phyloP scores from a whole-genome alignment of 2,329 filamentous ascomycete genomes.

The Capronia epimyces region DNA sequence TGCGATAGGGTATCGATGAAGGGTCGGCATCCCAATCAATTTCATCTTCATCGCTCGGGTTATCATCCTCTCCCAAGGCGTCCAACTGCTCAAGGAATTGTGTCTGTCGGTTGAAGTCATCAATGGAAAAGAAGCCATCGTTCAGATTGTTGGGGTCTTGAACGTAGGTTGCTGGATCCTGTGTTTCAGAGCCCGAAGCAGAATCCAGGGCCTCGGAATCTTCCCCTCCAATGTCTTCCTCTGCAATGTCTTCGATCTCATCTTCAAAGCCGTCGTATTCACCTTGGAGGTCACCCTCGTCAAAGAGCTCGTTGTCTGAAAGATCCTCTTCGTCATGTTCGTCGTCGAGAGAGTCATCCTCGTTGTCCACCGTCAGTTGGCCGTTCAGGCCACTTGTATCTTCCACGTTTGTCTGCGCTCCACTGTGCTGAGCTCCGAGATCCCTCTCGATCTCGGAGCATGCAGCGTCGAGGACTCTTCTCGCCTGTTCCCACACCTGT shows the following conservation, averaged over 20 bases:
- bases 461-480: conserved; percentile 61
- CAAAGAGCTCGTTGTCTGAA: conserved; percentile 8
- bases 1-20: conserved; percentile 38
- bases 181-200: conserved; percentile 30
- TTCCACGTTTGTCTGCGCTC: conserved; percentile 31
- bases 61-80: conserved; percentile 65
- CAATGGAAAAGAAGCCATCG: conserved; percentile 96
- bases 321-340: conserved; percentile 10
- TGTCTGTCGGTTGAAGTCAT: conserved; percentile 92
- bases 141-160: conserved; percentile 81
- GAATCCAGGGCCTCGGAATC: conserved; percentile 29
- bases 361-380: conserved; percentile 3
- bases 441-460: conserved; percentile 27
- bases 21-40: conserved; percentile 85
- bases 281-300: conserved; percentile 29
- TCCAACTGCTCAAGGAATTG: conserved; percentile 87
- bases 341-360: conserved; percentile 21
- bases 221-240: conserved; percentile 37
- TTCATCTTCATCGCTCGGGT: conserved; percentile 76
- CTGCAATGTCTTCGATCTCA: conserved; percentile 27
- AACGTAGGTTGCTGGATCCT: conserved; percentile 52
- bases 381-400: conserved; percentile 10
- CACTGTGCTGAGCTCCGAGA: conserved; percentile 32
- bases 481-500: conserved; percentile 92
- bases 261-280: conserved; percentile 33